Conservation (phyloP, 2,329 filamentous ascomycete species). For the Colletotrichum tabaci region DNA sequence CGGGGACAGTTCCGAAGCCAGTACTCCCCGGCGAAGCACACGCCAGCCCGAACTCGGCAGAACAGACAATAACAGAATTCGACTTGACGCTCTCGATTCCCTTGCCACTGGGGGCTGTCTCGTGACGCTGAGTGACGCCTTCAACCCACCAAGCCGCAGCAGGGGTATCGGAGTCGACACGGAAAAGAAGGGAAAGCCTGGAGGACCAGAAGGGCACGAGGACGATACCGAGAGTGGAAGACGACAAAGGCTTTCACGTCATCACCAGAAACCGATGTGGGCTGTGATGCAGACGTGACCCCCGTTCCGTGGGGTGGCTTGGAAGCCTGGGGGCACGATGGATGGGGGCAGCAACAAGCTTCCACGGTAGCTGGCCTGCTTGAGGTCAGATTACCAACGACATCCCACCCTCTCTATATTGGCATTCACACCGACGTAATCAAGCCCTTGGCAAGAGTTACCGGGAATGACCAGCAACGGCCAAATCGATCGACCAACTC, state of each 20-base stretch:
- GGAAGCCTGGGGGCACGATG: constrained; percentile 12
- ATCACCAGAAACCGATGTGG: constrained; percentile 26
- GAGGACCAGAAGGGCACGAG: constrained; percentile 3
- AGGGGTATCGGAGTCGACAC: constrained; percentile 19
- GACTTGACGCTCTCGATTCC: background rate
- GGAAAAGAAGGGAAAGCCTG: constrained; percentile 13
- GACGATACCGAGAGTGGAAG: constrained; percentile 2
- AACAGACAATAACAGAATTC: background rate
- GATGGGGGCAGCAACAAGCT: constrained; percentile 32
- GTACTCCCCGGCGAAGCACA: constrained; percentile 19
- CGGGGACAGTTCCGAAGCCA: constrained; percentile 31
- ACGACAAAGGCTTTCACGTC: constrained; percentile 24
- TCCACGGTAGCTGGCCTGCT: constrained; percentile 20
- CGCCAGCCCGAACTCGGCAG: constrained; percentile 11
- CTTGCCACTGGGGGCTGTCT: background rate
- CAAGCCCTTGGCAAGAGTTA: background rate
- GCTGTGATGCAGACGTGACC: constrained; percentile 36
- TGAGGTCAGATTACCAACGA: constrained; percentile 26
- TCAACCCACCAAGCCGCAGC: constrained; percentile 10
- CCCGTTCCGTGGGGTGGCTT: constrained; percentile 39
- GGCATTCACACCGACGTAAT: constrained; percentile 13
- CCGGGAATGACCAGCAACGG: background rate
- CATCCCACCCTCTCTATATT: constrained; percentile 17
- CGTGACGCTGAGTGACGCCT: constrained; percentile 7
- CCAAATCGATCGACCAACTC: background rate